These are phyloP conservation scores for Paxillus involutus DNA, from an alignment of 768 basidiomycete genomes.

Conservation along the genomic window DNA sequence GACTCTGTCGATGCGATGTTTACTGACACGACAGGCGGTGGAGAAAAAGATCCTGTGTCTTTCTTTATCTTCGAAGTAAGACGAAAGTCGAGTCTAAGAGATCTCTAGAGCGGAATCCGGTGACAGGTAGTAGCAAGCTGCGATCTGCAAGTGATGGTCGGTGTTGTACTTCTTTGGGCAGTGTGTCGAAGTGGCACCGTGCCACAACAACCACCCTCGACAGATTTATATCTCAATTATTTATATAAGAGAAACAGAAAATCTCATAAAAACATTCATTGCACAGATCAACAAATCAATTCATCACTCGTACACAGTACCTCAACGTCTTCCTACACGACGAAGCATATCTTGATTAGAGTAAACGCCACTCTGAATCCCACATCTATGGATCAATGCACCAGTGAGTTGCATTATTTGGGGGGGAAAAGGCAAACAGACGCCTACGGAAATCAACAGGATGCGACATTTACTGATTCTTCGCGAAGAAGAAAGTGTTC, in stretches of 20 bases:
- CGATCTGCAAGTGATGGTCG: constrained; percentile 5
- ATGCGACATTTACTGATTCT: constrained; percentile 10
- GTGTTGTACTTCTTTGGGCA: constrained; percentile 10
- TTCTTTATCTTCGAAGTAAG: neutral
- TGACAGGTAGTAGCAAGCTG: neutral
- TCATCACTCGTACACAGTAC: too few relatives aligned
- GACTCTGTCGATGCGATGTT: neutral
- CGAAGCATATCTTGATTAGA: too few relatives aligned
- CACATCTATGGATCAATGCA: too few relatives aligned
- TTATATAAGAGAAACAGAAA: too few relatives aligned
- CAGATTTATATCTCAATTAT: too few relatives aligned
- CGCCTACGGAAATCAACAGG: neutral
- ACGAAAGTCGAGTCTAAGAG: constrained; percentile 2
- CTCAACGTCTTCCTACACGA: too few relatives aligned
- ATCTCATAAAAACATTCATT: too few relatives aligned
- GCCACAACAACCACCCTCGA: neutral
- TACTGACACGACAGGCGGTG: neutral
- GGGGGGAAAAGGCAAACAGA: neutral
- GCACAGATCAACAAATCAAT: too few relatives aligned
- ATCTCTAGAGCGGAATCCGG: constrained; percentile 1
- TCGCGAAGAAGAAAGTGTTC: constrained; percentile 32
- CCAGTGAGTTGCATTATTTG: too few relatives aligned
- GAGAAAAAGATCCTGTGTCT: constrained; percentile 1
- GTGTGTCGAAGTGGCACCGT: neutral
- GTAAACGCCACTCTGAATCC: too few relatives aligned